Evolutionary conservation across 257 asterid genomes (phyloP).

Genomic region (Paraleonurus japonicus): DNA sequence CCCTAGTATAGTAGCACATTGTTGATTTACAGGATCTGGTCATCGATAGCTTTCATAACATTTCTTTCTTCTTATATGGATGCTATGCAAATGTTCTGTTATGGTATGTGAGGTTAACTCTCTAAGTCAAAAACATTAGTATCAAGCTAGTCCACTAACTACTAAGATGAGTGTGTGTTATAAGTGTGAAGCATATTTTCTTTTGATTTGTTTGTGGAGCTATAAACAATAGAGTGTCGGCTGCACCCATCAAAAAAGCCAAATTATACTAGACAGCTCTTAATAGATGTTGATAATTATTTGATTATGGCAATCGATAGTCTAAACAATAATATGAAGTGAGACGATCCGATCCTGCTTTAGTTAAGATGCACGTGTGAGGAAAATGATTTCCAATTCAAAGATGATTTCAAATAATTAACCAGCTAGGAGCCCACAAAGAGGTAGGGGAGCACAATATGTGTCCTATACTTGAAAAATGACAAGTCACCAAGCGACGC

Average conservation of each 20-base stretch:
- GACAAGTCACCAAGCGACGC: neutral
- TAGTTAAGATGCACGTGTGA: neutral
- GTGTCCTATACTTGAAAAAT: neutral
- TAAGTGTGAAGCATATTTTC: neutral
- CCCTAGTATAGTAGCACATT: neutral
- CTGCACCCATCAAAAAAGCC: neutral
- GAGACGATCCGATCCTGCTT: neutral
- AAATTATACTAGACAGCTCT: neutral
- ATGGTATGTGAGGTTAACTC: neutral
- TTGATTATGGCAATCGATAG: neutral
- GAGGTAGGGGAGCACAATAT: neutral
- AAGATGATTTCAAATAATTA: neutral
- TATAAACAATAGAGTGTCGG: neutral
- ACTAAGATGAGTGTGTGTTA: neutral
- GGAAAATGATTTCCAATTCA: neutral
- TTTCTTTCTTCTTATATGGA: neutral
- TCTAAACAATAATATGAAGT: neutral
- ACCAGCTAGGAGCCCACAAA: neutral
- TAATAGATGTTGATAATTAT: neutral
- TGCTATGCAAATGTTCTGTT: neutral
- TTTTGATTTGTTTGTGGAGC: neutral
- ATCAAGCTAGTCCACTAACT: conserved; percentile 4
- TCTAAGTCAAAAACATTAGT: too few relatives aligned
- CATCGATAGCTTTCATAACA: neutral
- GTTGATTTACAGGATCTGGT: neutral